Evolutionary conservation across 2,329 filamentous ascomycete species (phyloP).

Genomic region (Helminthosporium solani): DNA sequence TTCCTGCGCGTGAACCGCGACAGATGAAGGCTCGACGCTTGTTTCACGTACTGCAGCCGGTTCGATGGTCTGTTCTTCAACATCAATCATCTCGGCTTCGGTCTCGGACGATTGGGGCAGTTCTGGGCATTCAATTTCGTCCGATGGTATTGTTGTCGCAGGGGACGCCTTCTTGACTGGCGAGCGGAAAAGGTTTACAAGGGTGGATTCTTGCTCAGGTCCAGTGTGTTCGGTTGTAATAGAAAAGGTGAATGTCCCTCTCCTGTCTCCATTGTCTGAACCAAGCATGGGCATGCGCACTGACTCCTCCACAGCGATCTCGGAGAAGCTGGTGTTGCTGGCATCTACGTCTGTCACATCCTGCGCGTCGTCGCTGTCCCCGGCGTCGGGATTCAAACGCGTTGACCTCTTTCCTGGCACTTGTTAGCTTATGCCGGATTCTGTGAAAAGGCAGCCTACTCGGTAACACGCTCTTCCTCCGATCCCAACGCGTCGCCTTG

Average conservation of each 20-base stretch:
- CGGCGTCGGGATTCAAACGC: slow-evolving; percentile 2
- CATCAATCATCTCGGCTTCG: not conserved
- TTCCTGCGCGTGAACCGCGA: not conserved
- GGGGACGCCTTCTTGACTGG: slow-evolving; percentile 12
- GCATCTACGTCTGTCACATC: slow-evolving; percentile 16
- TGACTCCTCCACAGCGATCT: slow-evolving; percentile 2
- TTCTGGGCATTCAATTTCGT: slow-evolving; percentile 19
- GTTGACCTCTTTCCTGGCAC: slow-evolving; percentile 28
- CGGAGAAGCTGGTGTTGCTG: slow-evolving; percentile 12
- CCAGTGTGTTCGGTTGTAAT: slow-evolving; percentile 1
- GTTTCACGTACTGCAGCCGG: too few relatives aligned
- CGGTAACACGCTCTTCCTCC: slow-evolving; percentile 37
- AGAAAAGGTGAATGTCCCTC: slow-evolving; percentile 20
- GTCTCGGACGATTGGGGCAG: slow-evolving; percentile 12
- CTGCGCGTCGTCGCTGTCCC: slow-evolving; percentile 12
- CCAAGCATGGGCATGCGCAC: not conserved
- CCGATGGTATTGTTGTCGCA: slow-evolving; percentile 4
- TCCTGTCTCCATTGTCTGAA: slow-evolving; percentile 7
- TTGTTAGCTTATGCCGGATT: not conserved
- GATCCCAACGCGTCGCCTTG: slow-evolving; percentile 40
- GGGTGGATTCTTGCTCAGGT: slow-evolving; percentile 20
- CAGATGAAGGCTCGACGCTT: not conserved
- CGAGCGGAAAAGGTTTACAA: slow-evolving; percentile 24
- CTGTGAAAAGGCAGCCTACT: slow-evolving; percentile 21
- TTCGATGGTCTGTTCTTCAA: not conserved